Percentiles rank a stretch among this genome's conserved stretches.
These are phyloP conservation scores for Carallia pectinifolia DNA, from an alignment of 345 rosid genomes.

Conservation along the genomic window DNA sequence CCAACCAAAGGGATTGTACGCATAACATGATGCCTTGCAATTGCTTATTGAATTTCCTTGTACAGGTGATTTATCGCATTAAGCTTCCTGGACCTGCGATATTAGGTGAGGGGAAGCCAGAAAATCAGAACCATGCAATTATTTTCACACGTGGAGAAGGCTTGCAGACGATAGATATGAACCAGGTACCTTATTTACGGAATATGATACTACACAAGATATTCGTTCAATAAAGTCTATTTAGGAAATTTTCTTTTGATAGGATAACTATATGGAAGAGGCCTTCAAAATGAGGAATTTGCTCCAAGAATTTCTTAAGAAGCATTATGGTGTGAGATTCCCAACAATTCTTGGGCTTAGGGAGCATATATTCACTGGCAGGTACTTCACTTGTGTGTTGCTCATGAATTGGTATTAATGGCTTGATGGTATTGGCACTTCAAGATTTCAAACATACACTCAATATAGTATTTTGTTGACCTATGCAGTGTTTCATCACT, in stretches of 20 bases:
- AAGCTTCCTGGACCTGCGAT: constrained; percentile 96
- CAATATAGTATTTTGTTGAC: background rate
- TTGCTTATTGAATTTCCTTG: background rate
- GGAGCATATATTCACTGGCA: constrained; percentile 99
- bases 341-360: constrained; percentile 97
- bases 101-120: constrained; percentile 99
- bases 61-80: constrained; percentile 87
- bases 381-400: constrained; percentile 38
- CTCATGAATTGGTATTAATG: background rate
- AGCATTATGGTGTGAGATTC: constrained; percentile 84
- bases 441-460: background rate
- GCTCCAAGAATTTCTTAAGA: constrained; percentile 88
- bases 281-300: constrained; percentile 97
- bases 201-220: background rate
- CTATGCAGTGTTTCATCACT: constrained; percentile 93
- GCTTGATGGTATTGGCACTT: background rate
- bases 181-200: constrained; percentile 54
- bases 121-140: constrained; percentile 98
- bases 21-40: background rate
- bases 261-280: constrained; percentile 99
- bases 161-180: constrained; percentile 97
- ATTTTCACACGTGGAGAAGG: constrained; percentile 98
- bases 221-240: background rate
- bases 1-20: background rate
- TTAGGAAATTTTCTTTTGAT: constrained; percentile 5